phyloP scores from a whole-genome alignment of 2,329 filamentous ascomycete genomes.

The Ceratocystis albifundus region DNA sequence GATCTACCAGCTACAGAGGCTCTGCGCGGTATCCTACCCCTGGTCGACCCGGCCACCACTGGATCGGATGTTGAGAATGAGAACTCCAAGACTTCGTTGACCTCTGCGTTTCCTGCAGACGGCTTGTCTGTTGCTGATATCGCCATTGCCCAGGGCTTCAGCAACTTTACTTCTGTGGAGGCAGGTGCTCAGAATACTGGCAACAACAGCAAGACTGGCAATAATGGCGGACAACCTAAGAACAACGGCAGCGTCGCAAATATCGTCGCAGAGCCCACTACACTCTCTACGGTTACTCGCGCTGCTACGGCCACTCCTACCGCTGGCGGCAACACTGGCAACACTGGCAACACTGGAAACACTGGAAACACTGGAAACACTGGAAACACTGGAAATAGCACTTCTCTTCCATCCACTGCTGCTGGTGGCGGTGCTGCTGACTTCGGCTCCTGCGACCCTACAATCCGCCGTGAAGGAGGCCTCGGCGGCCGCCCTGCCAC shows the following conservation, averaged over 20 bases:
- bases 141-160: constrained; percentile 49
- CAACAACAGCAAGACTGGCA: constrained; percentile 17
- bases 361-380: constrained; percentile 25
- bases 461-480: constrained; percentile 49
- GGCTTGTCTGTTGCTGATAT: constrained; percentile 57
- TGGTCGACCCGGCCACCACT: constrained; percentile 52
- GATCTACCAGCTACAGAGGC: constrained; percentile 48
- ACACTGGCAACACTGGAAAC: not conserved
- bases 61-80: constrained; percentile 48
- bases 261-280: not conserved
- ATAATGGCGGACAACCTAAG: constrained; percentile 24
- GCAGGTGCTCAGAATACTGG: constrained; percentile 28
- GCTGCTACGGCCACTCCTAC: constrained; percentile 17
- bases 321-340: constrained; percentile 22
- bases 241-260: constrained; percentile 24
- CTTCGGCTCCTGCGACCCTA: constrained; percentile 45
- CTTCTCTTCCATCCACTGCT: not conserved
- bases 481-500: constrained; percentile 43
- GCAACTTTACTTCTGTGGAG: constrained; percentile 43
- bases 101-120: constrained; percentile 44
- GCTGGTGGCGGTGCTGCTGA: constrained; percentile 31
- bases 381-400: not conserved
- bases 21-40: constrained; percentile 54
- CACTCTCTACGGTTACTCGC: constrained; percentile 21
- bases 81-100: constrained; percentile 43